Evolutionary conservation across 208 protist species (phyloP).

Genomic region (Histomonas meleagridis): DNA sequence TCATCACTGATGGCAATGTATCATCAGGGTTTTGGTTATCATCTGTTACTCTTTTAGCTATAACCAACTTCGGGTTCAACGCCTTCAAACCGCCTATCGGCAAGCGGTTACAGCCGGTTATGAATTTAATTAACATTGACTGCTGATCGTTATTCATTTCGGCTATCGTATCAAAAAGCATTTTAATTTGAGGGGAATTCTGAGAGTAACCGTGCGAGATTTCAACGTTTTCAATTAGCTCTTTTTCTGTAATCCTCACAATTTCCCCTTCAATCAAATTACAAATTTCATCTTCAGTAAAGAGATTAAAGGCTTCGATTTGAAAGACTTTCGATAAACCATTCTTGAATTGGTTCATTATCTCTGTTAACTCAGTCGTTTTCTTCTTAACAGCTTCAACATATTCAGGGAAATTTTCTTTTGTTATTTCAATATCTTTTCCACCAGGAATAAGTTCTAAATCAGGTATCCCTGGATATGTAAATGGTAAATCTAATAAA

Average conservation of each 20-base stretch:
- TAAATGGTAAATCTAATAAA: neutral
- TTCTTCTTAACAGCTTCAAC: neutral
- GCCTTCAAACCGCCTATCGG: neutral
- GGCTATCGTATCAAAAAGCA: neutral
- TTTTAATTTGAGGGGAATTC: neutral
- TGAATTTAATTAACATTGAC: neutral
- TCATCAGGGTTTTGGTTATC: neutral
- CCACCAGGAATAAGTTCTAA: neutral
- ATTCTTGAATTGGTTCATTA: neutral
- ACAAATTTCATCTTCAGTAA: neutral
- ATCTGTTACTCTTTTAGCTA: neutral
- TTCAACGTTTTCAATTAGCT: neutral
- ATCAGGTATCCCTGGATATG: conserved; percentile 17
- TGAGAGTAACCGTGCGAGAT: neutral
- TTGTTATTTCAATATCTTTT: neutral
- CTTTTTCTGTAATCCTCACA: neutral
- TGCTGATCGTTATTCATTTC: neutral
- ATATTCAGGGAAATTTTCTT: neutral
- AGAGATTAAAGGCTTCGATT: neutral
- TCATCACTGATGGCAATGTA: neutral
- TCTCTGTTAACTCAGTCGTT: neutral
- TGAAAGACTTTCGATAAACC: neutral
- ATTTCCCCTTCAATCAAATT: neutral
- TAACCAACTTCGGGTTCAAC: neutral
- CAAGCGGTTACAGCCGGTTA: neutral